These are phyloP conservation scores for Dichotomocladium elegans DNA, from an alignment of 371 early-diverging fungal genomes.

Conservation along the genomic window DNA sequence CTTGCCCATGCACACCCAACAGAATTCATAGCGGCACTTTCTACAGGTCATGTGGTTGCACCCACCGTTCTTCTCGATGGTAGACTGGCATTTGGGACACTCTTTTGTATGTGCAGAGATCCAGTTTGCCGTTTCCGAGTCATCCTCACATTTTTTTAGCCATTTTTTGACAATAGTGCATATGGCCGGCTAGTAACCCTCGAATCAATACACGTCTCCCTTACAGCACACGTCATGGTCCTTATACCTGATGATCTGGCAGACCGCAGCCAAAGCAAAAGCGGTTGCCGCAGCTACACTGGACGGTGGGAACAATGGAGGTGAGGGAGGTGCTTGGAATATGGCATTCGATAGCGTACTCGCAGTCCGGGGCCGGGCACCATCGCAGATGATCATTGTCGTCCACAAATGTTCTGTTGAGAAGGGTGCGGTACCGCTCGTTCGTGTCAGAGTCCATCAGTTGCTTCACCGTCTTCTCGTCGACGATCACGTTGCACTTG, in stretches of 20 bases:
- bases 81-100: slow-evolving; percentile 89
- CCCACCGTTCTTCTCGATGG: slow-evolving; percentile 97
- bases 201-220: background rate
- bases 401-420: slow-evolving; percentile 87
- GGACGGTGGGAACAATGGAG: slow-evolving; percentile 82
- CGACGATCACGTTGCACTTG: slow-evolving; percentile 79
- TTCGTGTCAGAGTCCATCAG: slow-evolving; percentile 50
- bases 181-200: slow-evolving; percentile 81
- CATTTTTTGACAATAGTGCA: slow-evolving; percentile 85
- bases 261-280: slow-evolving; percentile 96
- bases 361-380: slow-evolving; percentile 97
- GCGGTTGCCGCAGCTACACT: slow-evolving; percentile 71
- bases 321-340: slow-evolving; percentile 65
- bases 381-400: slow-evolving; percentile 79
- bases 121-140: slow-evolving; percentile 98
- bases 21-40: slow-evolving; percentile 84
- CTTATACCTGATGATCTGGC: slow-evolving; percentile 78
- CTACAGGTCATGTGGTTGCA: slow-evolving; percentile 95
- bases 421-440: slow-evolving; percentile 70
- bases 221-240: background rate
- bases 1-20: slow-evolving; percentile 80
- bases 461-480: slow-evolving; percentile 70
- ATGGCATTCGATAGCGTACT: slow-evolving; percentile 89
- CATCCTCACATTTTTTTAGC: slow-evolving; percentile 95
- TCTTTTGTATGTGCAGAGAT: slow-evolving; percentile 95